Percentiles rank a stretch among this genome's conserved stretches.
Evolutionary conservation across 2,329 filamentous ascomycete genomes (phyloP).

Genomic region (Trichothecium roseum): DNA sequence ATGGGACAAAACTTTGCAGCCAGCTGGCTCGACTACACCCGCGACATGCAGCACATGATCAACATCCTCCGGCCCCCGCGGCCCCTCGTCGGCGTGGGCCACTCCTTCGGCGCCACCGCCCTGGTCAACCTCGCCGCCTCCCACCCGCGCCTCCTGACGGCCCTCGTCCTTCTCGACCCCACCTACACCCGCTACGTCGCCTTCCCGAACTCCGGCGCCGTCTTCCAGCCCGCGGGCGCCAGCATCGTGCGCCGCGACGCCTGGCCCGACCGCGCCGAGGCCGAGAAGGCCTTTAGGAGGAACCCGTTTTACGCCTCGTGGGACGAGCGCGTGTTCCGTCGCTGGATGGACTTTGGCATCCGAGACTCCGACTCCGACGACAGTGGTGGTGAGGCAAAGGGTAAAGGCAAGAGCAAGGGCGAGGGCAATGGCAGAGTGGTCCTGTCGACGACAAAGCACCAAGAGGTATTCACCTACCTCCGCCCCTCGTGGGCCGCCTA

Average conservation of each 20-base stretch:
- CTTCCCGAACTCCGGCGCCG: conserved; percentile 21
- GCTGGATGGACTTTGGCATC: conserved; percentile 55
- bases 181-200: conserved; percentile 50
- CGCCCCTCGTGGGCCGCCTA: conserved; percentile 45
- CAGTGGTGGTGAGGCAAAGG: conserved; percentile 15
- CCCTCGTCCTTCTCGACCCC: conserved; percentile 73
- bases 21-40: conserved; percentile 74
- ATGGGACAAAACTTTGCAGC: too few species aligned
- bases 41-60: conserved; percentile 76
- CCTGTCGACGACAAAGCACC: conserved; percentile 72
- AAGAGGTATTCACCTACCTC: conserved; percentile 66
- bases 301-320: conserved; percentile 67
- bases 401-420: conserved; percentile 22
- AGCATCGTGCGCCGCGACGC: conserved; percentile 66
- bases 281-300: conserved; percentile 53
- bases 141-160: conserved; percentile 70
- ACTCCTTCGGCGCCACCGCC: conserved; percentile 76
- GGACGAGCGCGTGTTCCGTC: conserved; percentile 69
- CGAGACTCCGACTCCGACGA: conserved; percentile 38
- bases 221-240: conserved; percentile 35
- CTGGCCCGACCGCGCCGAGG: conserved; percentile 69
- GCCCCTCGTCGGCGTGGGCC: conserved; percentile 74
- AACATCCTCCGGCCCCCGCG: conserved; percentile 74
- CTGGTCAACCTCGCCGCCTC: conserved; percentile 62
- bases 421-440: conserved; percentile 41